phyloP scores from a whole-genome alignment of 2,329 filamentous ascomycete genomes.

The Cryoendolithus antarcticus region DNA sequence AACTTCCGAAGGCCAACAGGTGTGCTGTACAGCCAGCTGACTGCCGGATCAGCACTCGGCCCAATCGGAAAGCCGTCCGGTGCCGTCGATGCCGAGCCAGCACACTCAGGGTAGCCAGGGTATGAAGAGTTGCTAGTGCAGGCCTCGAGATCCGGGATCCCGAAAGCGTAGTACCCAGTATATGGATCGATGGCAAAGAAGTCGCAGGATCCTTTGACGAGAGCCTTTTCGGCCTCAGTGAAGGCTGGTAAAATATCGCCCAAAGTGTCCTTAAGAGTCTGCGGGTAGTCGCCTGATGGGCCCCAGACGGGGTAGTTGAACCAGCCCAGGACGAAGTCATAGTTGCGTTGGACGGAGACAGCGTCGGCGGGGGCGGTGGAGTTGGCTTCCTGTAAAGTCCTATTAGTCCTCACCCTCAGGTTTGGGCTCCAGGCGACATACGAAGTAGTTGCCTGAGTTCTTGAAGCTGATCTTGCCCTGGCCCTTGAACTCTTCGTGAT shows the following conservation, averaged over 20 bases:
- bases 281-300: constrained; percentile 30
- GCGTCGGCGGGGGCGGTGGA: constrained; percentile 23
- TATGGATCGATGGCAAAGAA: constrained; percentile 26
- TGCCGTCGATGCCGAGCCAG: constrained; percentile 17
- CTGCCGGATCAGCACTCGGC: constrained; percentile 26
- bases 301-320: constrained; percentile 15
- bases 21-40: constrained; percentile 24
- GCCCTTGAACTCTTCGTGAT: constrained; percentile 30
- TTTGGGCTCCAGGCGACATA: constrained; percentile 3
- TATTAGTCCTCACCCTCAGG: too few relatives aligned
- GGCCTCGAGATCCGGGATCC: constrained; percentile 17
- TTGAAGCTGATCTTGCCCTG: constrained; percentile 27
- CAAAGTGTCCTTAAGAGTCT: constrained; percentile 24
- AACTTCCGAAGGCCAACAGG: constrained; percentile 25
- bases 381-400: constrained; percentile 11
- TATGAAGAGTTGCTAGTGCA: constrained; percentile 30
- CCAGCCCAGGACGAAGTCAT: constrained; percentile 27
- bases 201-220: constrained; percentile 21
- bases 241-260: constrained; percentile 21
- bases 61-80: constrained; percentile 33
- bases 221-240: constrained; percentile 19
- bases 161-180: constrained; percentile 19
- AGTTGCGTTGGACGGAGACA: constrained; percentile 17
- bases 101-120: constrained; percentile 31
- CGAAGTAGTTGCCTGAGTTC: constrained; percentile 24